A percentile compares a stretch with the other conserved stretches of the same genome.
Evolutionary conservation across 345 rosid species (phyloP).

Genomic region (Brassica juncea): DNA sequence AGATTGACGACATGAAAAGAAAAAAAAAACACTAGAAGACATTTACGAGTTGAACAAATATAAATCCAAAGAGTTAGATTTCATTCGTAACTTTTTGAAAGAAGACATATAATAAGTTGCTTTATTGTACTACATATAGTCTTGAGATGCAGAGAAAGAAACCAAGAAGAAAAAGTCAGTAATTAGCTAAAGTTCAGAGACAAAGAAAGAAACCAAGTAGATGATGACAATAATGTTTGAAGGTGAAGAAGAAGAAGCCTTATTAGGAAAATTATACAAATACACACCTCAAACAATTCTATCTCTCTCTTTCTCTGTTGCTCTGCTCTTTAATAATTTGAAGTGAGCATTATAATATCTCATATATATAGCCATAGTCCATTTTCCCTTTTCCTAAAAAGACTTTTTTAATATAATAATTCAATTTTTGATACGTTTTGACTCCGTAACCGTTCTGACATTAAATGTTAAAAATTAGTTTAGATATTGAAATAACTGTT

Average conservation of each 20-base stretch:
- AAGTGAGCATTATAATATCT: conserved; percentile 12
- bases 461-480: neutral
- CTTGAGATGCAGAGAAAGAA: conserved; percentile 35
- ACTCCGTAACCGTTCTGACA: neutral
- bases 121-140: neutral
- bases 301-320: neutral
- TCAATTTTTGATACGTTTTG: neutral
- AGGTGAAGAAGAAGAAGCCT: conserved; percentile 24
- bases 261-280: conserved; percentile 12
- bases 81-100: conserved; percentile 38
- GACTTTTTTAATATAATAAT: neutral
- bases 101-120: conserved; percentile 9
- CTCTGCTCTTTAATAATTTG: conserved; percentile 36
- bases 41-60: conserved; percentile 28
- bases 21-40: conserved; percentile 37
- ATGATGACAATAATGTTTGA: conserved; percentile 28
- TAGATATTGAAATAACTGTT: neutral
- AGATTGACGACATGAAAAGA: conserved; percentile 35
- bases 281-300: conserved; percentile 23
- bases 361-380: conserved; percentile 24
- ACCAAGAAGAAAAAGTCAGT: conserved; percentile 41
- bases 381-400: neutral
- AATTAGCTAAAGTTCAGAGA: conserved; percentile 30
- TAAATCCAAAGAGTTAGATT: conserved; percentile 34
- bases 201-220: conserved; percentile 31